Evolutionary conservation across 2,329 filamentous ascomycete genomes (phyloP), one percentile per base, ranked within the genome.

Genomic region (Trichophyton mentagrophytes): DNA sequence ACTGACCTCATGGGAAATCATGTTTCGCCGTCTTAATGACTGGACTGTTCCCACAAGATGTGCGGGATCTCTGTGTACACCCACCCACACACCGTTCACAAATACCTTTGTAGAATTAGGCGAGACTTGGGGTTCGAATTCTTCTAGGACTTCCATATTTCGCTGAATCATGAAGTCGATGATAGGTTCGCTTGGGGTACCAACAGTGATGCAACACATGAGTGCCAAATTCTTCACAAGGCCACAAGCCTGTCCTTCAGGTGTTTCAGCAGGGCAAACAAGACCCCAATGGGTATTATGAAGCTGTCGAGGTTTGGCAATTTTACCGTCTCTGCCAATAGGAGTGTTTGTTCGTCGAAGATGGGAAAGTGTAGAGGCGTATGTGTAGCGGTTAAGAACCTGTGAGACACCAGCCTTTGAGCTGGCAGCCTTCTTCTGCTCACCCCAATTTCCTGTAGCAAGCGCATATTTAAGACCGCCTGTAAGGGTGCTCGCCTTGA

Each of bases 201-300:
- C 92, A 57, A 97, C 91, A 69, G 90, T 96, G 70, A 99, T 91
- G 69, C 95, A 96, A 71, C 93, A 97, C 92, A 99, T 97, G 59
- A 99, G 80, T 4, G 93, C 91, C 71, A 99, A 71, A 70, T 99
- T 99, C 80, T 99, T 99, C 74, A 99, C 93, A 65, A 99, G 79
- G 77, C 93, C 93, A 78, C 93, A 99, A 75, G 93, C 93, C 74
- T 99, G 93, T 65, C 93, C 93, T 82, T 99, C 93, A 25, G 93
- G 93, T 15, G 93, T 99, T 73, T 99, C 93, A 33, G 93, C 92
- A 33, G 93, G 93, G 73, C 93, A 99, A 17, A 99, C 92, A 68
- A 97, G 78, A 64, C 93, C 93, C 93, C 93, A 99, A 72, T 99
- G 93, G 5, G 92, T 97, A 74, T 97, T 97, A 79, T 99, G 93